Evolutionary conservation across 2,329 filamentous ascomycete genomes (phyloP), one percentile per base, ranked within the genome.

Genomic region (Ophiostoma montium): DNA sequence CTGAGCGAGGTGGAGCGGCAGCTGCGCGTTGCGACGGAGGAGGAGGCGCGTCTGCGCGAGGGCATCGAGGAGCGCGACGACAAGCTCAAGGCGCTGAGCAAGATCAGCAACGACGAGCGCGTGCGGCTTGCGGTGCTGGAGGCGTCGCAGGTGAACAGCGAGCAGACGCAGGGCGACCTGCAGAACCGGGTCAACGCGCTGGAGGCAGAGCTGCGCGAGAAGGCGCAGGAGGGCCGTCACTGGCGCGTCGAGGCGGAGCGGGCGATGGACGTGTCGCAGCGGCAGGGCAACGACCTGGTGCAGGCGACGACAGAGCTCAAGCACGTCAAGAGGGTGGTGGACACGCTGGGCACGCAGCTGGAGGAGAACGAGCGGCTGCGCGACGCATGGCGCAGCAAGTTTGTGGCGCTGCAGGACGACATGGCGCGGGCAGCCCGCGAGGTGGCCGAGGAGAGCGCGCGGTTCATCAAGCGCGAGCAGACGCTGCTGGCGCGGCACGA

Each of bases 361-460:
- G 82, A 92, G 59, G 89, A 95, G 66, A 90, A 87, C 59, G 80
- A 89, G 60, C 80, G 83, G 54, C 76, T 94, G 52, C 82, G 88
- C 51, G 86, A 95, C 61, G 80, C 75, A 53, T 89, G 94, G 76
- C 82, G 87, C 56, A 71, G 72, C 62, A 94, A 92, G 65, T 84
- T 95, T 59, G 78, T 90, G 57, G 80, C 80, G 52, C 70, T 98
- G 35, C 89, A 96, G 64, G 78, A 87, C 54, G 87, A 95, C 57
- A 90, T 96, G 82, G 76, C 80, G 31, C 72, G 72, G 50, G 85
- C 87, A 45, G 82, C 86, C 48, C 78, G 79, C 43, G 83, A 94
- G 53, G 80, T 95, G 53, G 80, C 84, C 19, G 80, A 85, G 58
- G 89, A 96, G 61, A 90, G 89, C 61, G 79, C 83, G 30, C 74